These are phyloP conservation scores for Podospora pseudopauciseta DNA, from an alignment of 495 filamentous ascomycete species.

Conservation along the genomic window DNA sequence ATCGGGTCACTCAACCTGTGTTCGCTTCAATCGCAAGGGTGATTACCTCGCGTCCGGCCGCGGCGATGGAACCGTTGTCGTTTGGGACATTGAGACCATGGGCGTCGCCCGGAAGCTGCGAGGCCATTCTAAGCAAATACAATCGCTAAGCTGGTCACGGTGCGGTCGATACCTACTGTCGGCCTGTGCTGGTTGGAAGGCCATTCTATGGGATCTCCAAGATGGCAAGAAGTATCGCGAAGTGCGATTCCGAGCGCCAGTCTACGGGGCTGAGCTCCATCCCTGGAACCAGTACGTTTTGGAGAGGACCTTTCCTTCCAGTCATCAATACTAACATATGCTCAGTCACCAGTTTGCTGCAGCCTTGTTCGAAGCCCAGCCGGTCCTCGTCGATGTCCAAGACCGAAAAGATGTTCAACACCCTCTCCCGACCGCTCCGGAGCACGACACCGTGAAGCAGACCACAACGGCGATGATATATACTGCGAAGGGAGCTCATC, in stretches of 20 bases:
- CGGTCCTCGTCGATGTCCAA: conserved; percentile 78
- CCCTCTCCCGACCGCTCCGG: conserved; percentile 75
- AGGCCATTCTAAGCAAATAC: conserved; percentile 86
- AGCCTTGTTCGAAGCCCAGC: conserved; percentile 89
- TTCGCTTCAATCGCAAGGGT: conserved; percentile 90
- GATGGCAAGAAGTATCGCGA: conserved; percentile 55
- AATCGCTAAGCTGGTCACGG: conserved; percentile 89
- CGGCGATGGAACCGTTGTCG: conserved; percentile 87
- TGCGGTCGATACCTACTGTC: conserved; percentile 91
- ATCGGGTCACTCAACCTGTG: conserved; percentile 58
- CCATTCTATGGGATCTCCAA: conserved; percentile 87
- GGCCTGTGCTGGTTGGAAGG: conserved; percentile 93
- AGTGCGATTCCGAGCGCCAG: conserved; percentile 83
- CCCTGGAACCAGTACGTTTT: conserved; percentile 77
- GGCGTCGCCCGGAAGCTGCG: conserved; percentile 88
- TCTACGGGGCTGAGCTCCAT: conserved; percentile 93
- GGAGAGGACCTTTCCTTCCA: too few relatives aligned
- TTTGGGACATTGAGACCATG: conserved; percentile 96
- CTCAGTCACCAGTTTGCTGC: conserved; percentile 73
- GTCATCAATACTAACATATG: background rate
- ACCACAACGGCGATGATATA: conserved; percentile 89
- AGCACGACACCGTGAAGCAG: conserved; percentile 71
- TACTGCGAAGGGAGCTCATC: conserved; percentile 75
- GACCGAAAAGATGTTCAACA: conserved; percentile 61
- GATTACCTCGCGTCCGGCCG: conserved; percentile 92